These are phyloP conservation scores for Silene noctiflora DNA, from an alignment of 179 eudicot genomes.

Conservation along the genomic window DNA sequence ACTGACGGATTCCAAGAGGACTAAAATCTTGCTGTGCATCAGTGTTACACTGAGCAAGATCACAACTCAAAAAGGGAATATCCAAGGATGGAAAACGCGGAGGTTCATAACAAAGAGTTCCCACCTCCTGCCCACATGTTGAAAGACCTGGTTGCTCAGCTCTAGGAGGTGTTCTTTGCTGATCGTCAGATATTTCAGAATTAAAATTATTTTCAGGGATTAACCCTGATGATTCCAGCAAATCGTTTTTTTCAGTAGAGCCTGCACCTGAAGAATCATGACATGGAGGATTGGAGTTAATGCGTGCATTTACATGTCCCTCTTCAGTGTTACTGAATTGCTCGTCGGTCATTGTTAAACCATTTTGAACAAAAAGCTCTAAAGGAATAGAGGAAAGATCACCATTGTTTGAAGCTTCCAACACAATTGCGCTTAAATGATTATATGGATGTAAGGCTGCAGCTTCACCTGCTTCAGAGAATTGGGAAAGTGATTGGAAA, in stretches of 20 bases:
- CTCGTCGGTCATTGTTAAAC: slow-evolving; percentile 21
- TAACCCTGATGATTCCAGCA: slow-evolving; percentile 31
- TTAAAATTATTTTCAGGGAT: slow-evolving; percentile 54
- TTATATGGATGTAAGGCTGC: slow-evolving; percentile 36
- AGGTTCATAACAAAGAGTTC: slow-evolving; percentile 79
- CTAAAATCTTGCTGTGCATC: slow-evolving; percentile 80
- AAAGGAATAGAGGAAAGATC: slow-evolving; percentile 33
- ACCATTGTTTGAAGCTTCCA: slow-evolving; percentile 39
- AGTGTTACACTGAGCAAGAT: slow-evolving; percentile 65
- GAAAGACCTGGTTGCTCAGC: slow-evolving; percentile 27
- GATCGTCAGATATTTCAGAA: slow-evolving; percentile 32
- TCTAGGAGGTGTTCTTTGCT: slow-evolving; percentile 31
- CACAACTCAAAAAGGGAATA: slow-evolving; percentile 88
- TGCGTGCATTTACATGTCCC: slow-evolving; percentile 28
- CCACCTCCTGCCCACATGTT: slow-evolving; percentile 41
- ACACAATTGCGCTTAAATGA: slow-evolving; percentile 30
- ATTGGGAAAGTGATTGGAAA: slow-evolving; percentile 38
- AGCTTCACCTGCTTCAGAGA: slow-evolving; percentile 36
- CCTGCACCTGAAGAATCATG: slow-evolving; percentile 26
- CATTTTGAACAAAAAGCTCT: slow-evolving; percentile 30
- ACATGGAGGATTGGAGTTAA: slow-evolving; percentile 30
- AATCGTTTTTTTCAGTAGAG: slow-evolving; percentile 32
- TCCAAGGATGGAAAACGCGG: slow-evolving; percentile 94
- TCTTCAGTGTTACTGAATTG: slow-evolving; percentile 33
- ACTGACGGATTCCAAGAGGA: slow-evolving; percentile 87